Evolutionary conservation across 2,329 filamentous ascomycete species (phyloP).

Genomic region (Penicillium nordicum): DNA sequence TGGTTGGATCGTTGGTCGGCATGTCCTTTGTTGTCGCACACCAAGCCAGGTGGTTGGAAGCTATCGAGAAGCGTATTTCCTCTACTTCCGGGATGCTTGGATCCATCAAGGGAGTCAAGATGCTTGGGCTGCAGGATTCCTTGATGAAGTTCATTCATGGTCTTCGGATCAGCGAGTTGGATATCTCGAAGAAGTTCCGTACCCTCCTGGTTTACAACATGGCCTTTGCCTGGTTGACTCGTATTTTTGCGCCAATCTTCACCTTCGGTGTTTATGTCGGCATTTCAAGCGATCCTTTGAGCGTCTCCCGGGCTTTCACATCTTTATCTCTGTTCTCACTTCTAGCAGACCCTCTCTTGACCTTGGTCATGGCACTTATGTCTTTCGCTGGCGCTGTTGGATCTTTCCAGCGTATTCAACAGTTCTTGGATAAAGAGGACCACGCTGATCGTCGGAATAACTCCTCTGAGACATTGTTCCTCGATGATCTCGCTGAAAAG

Average conservation of each 20-base stretch:
- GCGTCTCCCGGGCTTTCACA: conserved; percentile 45
- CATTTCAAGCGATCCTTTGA: conserved; percentile 40
- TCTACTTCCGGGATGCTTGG: conserved; percentile 49
- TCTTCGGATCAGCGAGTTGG: conserved; percentile 41
- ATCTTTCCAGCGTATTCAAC: conserved; percentile 47
- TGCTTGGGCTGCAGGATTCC: conserved; percentile 46
- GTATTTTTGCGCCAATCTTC: conserved; percentile 45
- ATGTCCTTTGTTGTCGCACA: conserved; percentile 38
- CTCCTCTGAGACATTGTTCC: conserved; percentile 7
- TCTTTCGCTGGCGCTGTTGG: conserved; percentile 46
- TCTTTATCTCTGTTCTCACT: conserved; percentile 49
- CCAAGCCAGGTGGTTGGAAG: conserved; percentile 50
- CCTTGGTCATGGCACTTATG: conserved; percentile 46
- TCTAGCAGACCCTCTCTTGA: conserved; percentile 45
- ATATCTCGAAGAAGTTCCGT: conserved; percentile 42
- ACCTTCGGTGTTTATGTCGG: conserved; percentile 47
- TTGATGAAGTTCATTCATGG: conserved; percentile 39
- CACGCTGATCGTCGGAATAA: conserved; percentile 27
- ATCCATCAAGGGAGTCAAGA: conserved; percentile 53
- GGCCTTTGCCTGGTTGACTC: conserved; percentile 40
- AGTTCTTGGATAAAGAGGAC: conserved; percentile 40
- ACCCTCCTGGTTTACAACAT: conserved; percentile 43
- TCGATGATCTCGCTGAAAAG: conserved; percentile 21
- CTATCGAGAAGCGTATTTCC: conserved; percentile 50
- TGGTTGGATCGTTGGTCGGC: conserved; percentile 34